A percentile compares a stretch with the other conserved stretches of the same genome.
Conservation (phyloP, 108 stramenopile species). For the Nitzschia sp. region DNA sequence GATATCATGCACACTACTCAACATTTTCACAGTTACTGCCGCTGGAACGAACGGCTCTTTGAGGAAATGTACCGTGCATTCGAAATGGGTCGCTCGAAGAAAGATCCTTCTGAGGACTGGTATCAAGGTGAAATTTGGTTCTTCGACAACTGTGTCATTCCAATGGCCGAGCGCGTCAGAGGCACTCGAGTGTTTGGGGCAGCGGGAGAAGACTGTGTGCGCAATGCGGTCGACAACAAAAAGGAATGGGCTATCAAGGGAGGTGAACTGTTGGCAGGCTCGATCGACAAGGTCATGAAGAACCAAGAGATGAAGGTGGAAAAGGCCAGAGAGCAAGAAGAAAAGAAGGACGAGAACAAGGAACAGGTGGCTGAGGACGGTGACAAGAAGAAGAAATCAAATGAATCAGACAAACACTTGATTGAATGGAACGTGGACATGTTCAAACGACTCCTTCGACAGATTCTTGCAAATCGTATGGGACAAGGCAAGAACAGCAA, state of each 20-base stretch:
- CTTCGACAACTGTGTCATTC: slow-evolving; percentile 47
- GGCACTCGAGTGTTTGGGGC: slow-evolving; percentile 35
- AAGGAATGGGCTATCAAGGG: slow-evolving; percentile 14
- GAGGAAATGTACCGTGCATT: slow-evolving; percentile 52
- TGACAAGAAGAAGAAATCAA: neutral
- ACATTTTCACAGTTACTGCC: slow-evolving; percentile 14
- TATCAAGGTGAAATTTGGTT: slow-evolving; percentile 49
- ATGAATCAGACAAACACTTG: slow-evolving; percentile 10
- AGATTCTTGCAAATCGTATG: slow-evolving; percentile 19
- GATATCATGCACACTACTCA: slow-evolving; percentile 28
- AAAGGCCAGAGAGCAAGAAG: neutral
- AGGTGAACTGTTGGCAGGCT: neutral
- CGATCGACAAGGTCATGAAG: neutral
- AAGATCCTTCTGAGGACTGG: slow-evolving; percentile 48
- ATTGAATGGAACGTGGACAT: slow-evolving; percentile 28
- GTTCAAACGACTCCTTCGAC: slow-evolving; percentile 16
- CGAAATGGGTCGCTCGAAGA: slow-evolving; percentile 34
- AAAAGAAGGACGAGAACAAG: neutral
- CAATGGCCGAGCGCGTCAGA: slow-evolving; percentile 40
- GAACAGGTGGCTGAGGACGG: neutral
- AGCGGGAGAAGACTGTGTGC: slow-evolving; percentile 8
- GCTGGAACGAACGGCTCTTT: slow-evolving; percentile 54
- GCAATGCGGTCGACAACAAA: slow-evolving; percentile 20
- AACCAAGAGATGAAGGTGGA: neutral
- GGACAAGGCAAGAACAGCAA: neutral